phyloP scores from a whole-genome alignment of 306 rosid genomes.

The Argentina anserina region DNA sequence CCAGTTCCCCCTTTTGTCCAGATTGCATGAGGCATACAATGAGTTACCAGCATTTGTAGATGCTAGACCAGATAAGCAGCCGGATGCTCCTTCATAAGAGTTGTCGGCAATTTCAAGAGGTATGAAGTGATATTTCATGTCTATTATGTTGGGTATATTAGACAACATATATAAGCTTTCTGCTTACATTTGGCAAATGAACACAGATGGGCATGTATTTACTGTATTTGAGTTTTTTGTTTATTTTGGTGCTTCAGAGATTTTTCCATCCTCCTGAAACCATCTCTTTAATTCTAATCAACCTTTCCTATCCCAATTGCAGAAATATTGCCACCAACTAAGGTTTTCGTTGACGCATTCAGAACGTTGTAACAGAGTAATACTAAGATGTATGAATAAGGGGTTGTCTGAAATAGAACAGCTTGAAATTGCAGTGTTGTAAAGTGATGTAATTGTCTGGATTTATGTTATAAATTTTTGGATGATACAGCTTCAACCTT shows the following conservation, averaged over 20 bases:
- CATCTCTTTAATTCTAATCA: not conserved
- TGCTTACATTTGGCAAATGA: not conserved
- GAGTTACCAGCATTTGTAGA: constrained; percentile 54
- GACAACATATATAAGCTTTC: too few species aligned
- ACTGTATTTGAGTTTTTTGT: not conserved
- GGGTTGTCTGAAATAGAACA: constrained; percentile 3
- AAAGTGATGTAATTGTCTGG: not conserved
- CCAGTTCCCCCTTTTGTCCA: constrained; percentile 56
- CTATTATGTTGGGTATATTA: too few species aligned
- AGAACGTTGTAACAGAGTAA: not conserved
- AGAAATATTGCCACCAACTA: not conserved
- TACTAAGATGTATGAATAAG: not conserved
- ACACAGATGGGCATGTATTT: not conserved
- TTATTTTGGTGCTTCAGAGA: not conserved
- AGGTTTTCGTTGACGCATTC: not conserved
- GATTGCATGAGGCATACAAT: constrained; percentile 56
- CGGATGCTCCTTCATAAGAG: constrained; percentile 45
- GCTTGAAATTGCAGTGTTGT: constrained; percentile 10
- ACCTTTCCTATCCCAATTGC: not conserved
- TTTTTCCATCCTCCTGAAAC: not conserved
- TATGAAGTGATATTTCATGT: not conserved
- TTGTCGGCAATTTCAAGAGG: constrained; percentile 21
- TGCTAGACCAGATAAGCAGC: constrained; percentile 70
- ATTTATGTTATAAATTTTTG: too few species aligned
- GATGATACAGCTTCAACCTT: too few species aligned